A percentile compares a stretch with the other conserved stretches of the same genome.
Evolutionary conservation across 768 basidiomycete genomes (phyloP).

Genomic region (Mycena belliarum): DNA sequence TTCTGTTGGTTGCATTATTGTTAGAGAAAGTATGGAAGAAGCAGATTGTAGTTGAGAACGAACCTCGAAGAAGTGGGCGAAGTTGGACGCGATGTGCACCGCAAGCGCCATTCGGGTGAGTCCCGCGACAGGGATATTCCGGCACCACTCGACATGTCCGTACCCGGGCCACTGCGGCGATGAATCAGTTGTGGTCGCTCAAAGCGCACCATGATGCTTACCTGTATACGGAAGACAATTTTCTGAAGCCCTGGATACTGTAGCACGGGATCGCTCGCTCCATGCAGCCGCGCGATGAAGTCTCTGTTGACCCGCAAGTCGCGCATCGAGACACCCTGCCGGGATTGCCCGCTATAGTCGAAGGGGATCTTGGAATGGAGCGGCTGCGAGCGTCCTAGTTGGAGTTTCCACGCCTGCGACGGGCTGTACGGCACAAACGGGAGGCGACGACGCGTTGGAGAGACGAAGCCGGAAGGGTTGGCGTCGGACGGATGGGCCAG

Average conservation of each 20-base stretch:
- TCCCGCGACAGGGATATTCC: constrained; percentile 35
- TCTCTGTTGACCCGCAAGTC: constrained; percentile 49
- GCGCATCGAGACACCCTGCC: constrained; percentile 48
- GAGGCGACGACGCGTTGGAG: constrained; percentile 36
- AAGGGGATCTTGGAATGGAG: constrained; percentile 37
- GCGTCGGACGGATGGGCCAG: constrained; percentile 27
- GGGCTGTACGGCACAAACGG: constrained; percentile 35
- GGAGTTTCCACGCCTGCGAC: constrained; percentile 25
- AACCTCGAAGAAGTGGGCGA: constrained; percentile 42
- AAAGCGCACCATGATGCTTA: constrained; percentile 22
- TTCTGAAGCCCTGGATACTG: constrained; percentile 33
- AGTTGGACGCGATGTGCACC: constrained; percentile 36
- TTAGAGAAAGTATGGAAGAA: not conserved
- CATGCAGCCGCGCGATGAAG: constrained; percentile 37
- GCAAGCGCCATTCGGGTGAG: constrained; percentile 48
- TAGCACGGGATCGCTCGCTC: constrained; percentile 42
- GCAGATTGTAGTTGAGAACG: too few relatives aligned
- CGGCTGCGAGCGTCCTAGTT: constrained; percentile 25
- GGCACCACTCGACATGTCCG: constrained; percentile 40
- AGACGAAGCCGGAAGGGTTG: constrained; percentile 27
- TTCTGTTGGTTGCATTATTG: not conserved
- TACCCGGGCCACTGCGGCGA: constrained; percentile 50
- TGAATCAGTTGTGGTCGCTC: not conserved
- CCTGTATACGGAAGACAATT: constrained; percentile 42
- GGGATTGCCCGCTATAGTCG: constrained; percentile 41